A percentile compares a stretch with the other conserved stretches of the same genome.
Evolutionary conservation across 805 yeast genomes (phyloP).

Genomic region (Yarrowia sp.): DNA sequence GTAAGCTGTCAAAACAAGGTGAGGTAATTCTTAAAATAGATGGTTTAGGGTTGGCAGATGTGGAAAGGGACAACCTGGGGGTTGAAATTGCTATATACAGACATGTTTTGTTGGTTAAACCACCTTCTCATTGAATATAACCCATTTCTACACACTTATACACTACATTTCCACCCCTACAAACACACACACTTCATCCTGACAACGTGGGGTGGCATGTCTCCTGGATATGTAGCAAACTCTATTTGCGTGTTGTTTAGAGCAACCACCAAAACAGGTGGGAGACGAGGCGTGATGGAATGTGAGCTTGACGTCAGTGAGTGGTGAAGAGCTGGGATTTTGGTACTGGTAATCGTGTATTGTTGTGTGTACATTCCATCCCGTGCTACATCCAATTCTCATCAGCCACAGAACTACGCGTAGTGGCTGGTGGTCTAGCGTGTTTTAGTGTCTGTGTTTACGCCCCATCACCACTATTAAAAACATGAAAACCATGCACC

Average conservation of each 20-base stretch:
- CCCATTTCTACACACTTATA: background rate
- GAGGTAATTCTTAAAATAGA: conserved; percentile 25
- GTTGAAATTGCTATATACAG: too few species aligned
- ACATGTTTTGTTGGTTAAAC: too few species aligned
- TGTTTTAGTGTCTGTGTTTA: background rate
- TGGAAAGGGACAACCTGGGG: too few species aligned
- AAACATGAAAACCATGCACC: background rate
- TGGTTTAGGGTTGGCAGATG: background rate
- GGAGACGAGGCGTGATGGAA: conserved; percentile 19
- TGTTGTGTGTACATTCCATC: too few species aligned
- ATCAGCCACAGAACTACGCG: background rate
- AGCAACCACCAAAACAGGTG: conserved; percentile 20
- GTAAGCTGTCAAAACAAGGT: conserved; percentile 18
- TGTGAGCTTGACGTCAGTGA: background rate
- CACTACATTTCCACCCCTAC: too few species aligned
- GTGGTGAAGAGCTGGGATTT: too few species aligned
- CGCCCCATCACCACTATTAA: too few species aligned
- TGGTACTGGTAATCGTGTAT: background rate
- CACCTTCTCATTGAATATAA: too few species aligned
- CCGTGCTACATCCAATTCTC: too few species aligned
- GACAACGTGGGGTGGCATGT: conserved; percentile 1
- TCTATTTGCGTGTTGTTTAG: background rate
- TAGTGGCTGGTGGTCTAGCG: background rate
- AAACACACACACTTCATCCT: background rate
- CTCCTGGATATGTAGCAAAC: background rate